phyloP scores from a whole-genome alignment of 192 early-diverging fungal species.

The Coemansia sp. region DNA sequence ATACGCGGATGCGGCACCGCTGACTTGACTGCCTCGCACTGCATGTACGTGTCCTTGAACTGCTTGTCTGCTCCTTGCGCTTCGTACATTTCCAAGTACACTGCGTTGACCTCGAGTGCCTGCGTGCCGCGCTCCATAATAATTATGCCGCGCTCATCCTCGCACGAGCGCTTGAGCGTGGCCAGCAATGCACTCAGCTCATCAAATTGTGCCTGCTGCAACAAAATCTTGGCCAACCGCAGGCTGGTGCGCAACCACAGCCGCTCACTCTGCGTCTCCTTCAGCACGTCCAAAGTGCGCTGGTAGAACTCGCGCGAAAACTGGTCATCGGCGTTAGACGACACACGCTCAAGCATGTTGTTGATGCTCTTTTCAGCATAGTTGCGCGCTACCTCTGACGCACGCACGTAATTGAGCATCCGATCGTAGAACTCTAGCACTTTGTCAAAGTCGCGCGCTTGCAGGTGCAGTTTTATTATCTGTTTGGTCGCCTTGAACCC shows the following conservation, averaged over 20 bases:
- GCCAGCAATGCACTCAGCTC: slow-evolving; percentile 21
- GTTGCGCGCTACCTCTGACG: slow-evolving; percentile 27
- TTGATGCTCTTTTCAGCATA: slow-evolving; percentile 53
- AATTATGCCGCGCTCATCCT: slow-evolving; percentile 17
- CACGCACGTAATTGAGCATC: slow-evolving; percentile 40
- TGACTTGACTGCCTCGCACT: slow-evolving; percentile 83
- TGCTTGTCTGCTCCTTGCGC: slow-evolving; percentile 83
- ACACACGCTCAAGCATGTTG: slow-evolving; percentile 43
- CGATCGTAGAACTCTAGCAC: slow-evolving; percentile 23
- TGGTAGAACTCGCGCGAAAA: slow-evolving; percentile 30
- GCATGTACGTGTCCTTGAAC: slow-evolving; percentile 88
- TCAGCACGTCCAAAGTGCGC: slow-evolving; percentile 30
- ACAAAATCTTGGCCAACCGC: slow-evolving; percentile 31
- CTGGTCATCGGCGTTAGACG: slow-evolving; percentile 4
- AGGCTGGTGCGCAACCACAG: slow-evolving; percentile 48
- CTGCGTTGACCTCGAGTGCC: slow-evolving; percentile 87
- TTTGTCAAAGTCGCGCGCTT: slow-evolving; percentile 10
- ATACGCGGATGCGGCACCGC: slow-evolving; percentile 95
- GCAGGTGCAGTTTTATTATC: slow-evolving; percentile 36
- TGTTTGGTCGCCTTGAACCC: slow-evolving; percentile 52
- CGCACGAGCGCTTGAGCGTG: slow-evolving; percentile 22
- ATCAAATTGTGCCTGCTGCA: slow-evolving; percentile 27
- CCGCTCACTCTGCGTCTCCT: slow-evolving; percentile 38
- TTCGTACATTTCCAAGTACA: slow-evolving; percentile 97
- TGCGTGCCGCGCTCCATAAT: slow-evolving; percentile 89